phyloP scores from a whole-genome alignment of 805 yeast species.

The Candida dajiaensis region DNA sequence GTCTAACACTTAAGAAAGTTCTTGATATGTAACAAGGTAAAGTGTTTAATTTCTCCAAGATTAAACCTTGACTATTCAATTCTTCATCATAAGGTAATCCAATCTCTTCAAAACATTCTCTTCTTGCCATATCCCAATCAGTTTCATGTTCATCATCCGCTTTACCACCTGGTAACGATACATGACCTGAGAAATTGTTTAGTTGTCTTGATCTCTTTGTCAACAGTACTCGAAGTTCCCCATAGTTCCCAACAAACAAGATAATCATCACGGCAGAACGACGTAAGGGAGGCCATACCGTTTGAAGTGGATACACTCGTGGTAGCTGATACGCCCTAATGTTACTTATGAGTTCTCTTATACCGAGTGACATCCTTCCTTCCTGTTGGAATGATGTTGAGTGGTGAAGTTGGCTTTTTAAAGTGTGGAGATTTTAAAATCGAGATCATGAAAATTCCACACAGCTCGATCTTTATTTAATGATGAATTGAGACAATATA shows the following conservation, averaged over 20 bases:
- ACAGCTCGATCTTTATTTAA: too few relatives aligned
- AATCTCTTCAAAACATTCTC: constrained; percentile 86
- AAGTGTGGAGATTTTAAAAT: too few relatives aligned
- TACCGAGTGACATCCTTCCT: not conserved
- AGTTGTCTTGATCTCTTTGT: constrained; percentile 72
- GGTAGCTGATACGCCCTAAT: constrained; percentile 13
- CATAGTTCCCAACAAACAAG: constrained; percentile 63
- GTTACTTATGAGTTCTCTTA: constrained; percentile 13
- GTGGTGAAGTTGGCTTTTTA: too few relatives aligned
- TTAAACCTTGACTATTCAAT: constrained; percentile 43
- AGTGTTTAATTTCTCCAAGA: constrained; percentile 51
- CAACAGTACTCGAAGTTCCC: constrained; percentile 71
- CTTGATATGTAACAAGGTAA: constrained; percentile 80
- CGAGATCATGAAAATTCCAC: too few relatives aligned
- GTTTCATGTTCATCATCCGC: constrained; percentile 65
- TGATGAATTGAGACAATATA: too few relatives aligned
- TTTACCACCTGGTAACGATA: constrained; percentile 91
- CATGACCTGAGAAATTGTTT: constrained; percentile 80
- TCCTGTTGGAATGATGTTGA: not conserved
- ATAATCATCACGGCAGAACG: constrained; percentile 77
- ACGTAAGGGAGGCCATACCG: constrained; percentile 69
- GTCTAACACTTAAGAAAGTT: constrained; percentile 77
- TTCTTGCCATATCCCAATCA: constrained; percentile 67
- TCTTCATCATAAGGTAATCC: constrained; percentile 53
- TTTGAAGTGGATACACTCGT: constrained; percentile 21